These are phyloP conservation scores for Paradendryphiella salina DNA, from an alignment of 2,329 filamentous ascomycete species.

Conservation along the genomic window DNA sequence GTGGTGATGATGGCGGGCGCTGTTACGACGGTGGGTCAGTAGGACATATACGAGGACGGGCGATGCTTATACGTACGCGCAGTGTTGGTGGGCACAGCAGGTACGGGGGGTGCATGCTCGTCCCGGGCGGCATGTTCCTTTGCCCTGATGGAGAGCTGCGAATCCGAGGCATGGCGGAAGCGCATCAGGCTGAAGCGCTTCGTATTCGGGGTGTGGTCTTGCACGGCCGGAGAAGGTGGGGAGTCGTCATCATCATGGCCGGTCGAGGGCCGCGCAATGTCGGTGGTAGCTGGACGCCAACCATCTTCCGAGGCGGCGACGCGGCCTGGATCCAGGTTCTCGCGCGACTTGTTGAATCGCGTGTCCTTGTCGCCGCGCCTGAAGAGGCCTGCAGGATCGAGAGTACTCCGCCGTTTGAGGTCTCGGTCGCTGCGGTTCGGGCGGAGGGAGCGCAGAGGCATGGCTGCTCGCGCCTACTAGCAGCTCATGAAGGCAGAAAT, in stretches of 20 bases:
- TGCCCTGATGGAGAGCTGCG: constrained; percentile 76
- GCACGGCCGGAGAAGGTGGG: constrained; percentile 39
- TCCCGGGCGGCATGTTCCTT: constrained; percentile 64
- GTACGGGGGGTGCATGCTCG: constrained; percentile 35
- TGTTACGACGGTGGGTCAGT: constrained; percentile 32
- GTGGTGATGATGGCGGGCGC: constrained; percentile 83
- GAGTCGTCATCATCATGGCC: constrained; percentile 18
- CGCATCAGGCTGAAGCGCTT: constrained; percentile 70
- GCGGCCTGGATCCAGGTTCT: constrained; percentile 32
- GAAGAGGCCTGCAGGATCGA: constrained; percentile 48
- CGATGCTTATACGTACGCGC: constrained; percentile 18
- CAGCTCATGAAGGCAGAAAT: constrained; percentile 43
- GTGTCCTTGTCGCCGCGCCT: constrained; percentile 38
- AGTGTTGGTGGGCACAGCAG: constrained; percentile 41
- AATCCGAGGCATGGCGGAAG: constrained; percentile 91
- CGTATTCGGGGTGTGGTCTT: constrained; percentile 46
- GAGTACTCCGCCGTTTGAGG: constrained; percentile 51
- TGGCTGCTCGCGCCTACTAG: constrained; percentile 40
- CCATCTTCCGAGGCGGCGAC: constrained; percentile 43
- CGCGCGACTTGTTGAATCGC: constrained; percentile 28
- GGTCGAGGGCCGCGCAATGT: constrained; percentile 27
- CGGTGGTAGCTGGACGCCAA: constrained; percentile 34
- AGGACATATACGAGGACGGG: constrained; percentile 4
- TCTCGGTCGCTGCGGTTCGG: constrained; percentile 47
- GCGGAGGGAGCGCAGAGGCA: constrained; percentile 48